These are phyloP conservation scores for Fistulinella cinereoalba DNA, from an alignment of 1,284 basidiomycete species.

Conservation along the genomic window DNA sequence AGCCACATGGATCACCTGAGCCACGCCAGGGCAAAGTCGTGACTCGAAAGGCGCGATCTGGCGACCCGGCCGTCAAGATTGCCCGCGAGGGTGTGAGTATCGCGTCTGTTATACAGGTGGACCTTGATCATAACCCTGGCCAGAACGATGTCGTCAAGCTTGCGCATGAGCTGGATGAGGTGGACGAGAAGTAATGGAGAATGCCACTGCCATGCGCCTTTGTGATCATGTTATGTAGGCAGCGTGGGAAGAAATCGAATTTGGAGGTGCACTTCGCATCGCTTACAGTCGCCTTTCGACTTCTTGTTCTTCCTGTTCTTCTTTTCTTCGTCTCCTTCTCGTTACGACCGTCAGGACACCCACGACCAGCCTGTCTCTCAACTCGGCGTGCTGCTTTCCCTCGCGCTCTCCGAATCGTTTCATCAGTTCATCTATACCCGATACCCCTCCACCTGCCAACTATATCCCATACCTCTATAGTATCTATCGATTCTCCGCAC, in stretches of 20 bases:
- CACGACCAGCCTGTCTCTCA: conserved; percentile 10
- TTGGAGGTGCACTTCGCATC: conserved; percentile 13
- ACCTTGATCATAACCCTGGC: neutral
- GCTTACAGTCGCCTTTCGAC: conserved; percentile 6
- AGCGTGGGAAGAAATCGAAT: conserved; percentile 30
- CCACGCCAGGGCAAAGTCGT: conserved; percentile 39
- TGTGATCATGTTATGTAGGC: conserved; percentile 13
- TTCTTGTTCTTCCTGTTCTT: conserved; percentile 5
- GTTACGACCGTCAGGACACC: conserved; percentile 29
- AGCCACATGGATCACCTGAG: neutral
- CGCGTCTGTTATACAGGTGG: neutral
- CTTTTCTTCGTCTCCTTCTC: conserved; percentile 9
- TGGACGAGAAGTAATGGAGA: conserved; percentile 21
- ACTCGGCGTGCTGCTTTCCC: conserved; percentile 4
- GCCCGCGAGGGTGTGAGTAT: conserved; percentile 35
- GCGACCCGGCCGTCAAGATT: conserved; percentile 43
- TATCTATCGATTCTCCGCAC: conserved; percentile 5
- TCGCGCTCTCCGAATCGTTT: conserved; percentile 9
- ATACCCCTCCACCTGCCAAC: conserved; percentile 26
- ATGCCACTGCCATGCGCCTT: conserved; percentile 5
- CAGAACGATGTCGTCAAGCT: conserved; percentile 44
- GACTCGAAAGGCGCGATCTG: conserved; percentile 35
- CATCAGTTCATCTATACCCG: conserved; percentile 25
- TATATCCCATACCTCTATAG: conserved; percentile 13
- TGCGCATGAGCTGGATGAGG: conserved; percentile 39